Conservation (phyloP, 768 basidiomycete genomes). For the Tylopilus rubrobrunneus region DNA sequence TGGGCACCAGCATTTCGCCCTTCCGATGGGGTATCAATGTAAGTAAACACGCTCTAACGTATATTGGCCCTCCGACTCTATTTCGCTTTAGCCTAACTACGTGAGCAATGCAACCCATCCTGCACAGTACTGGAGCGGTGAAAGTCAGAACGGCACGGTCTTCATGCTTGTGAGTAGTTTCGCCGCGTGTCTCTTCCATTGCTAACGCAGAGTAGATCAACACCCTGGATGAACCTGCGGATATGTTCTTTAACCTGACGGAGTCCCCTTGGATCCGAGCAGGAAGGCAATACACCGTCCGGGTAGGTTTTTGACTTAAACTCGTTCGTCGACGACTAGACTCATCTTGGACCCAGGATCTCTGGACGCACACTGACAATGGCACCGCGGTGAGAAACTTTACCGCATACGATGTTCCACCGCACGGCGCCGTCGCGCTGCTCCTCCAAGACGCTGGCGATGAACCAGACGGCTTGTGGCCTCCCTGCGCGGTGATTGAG, state of each 20-base stretch:
- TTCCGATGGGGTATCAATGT: constrained; percentile 71
- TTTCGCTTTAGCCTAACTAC: constrained; percentile 30
- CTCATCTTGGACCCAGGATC: constrained; percentile 41
- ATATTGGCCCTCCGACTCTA: background rate
- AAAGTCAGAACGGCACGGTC: constrained; percentile 59
- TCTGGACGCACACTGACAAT: constrained; percentile 71
- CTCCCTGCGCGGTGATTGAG: constrained; percentile 51
- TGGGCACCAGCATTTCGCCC: constrained; percentile 59
- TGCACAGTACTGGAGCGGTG: constrained; percentile 71
- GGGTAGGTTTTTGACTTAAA: constrained; percentile 37
- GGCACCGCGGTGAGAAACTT: constrained; percentile 62
- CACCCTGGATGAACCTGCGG: constrained; percentile 49
- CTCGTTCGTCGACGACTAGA: background rate
- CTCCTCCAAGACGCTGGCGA: constrained; percentile 63
- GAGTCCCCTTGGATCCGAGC: constrained; percentile 72
- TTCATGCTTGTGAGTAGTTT: constrained; percentile 55
- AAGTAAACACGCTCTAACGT: constrained; percentile 16
- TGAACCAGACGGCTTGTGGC: constrained; percentile 55
- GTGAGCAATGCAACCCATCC: constrained; percentile 46
- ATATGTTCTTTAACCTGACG: constrained; percentile 59
- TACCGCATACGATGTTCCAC: constrained; percentile 48
- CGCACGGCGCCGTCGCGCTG: constrained; percentile 68
- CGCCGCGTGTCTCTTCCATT: background rate
- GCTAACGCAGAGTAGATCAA: constrained; percentile 45
- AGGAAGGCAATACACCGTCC: constrained; percentile 60